phyloP scores from a whole-genome alignment of 2,329 filamentous ascomycete genomes.

The Penicillium sclerotigenum region DNA sequence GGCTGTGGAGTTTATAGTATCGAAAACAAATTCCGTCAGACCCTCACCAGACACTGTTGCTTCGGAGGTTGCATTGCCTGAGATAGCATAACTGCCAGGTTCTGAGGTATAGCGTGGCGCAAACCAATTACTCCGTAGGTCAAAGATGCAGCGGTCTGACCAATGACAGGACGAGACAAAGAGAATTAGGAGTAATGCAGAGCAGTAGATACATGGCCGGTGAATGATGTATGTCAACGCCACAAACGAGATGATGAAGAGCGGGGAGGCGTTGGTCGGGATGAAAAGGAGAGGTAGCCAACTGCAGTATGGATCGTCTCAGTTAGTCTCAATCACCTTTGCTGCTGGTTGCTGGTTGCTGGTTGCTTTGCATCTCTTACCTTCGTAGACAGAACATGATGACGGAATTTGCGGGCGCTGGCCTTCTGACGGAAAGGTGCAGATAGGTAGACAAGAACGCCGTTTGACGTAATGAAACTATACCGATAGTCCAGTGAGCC shows the following conservation, averaged over 20 bases:
- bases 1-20: conserved; percentile 66
- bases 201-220: conserved; percentile 96
- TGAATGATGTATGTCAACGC: conserved; percentile 94
- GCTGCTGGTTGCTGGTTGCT: neutral
- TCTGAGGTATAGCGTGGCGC: conserved; percentile 62
- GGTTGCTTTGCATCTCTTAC: conserved; percentile 39
- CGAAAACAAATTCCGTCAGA: conserved; percentile 39
- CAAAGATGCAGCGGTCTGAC: conserved; percentile 88
- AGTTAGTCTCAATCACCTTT: neutral
- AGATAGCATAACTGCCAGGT: conserved; percentile 17
- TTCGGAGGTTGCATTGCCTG: conserved; percentile 16
- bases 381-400: conserved; percentile 66
- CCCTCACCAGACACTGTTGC: conserved; percentile 30
- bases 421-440: neutral
- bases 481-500: neutral
- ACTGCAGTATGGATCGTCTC: conserved; percentile 44
- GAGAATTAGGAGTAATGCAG: conserved; percentile 88
- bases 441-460: neutral
- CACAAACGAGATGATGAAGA: conserved; percentile 86
- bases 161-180: conserved; percentile 89
- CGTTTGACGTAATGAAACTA: neutral
- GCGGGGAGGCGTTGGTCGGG: conserved; percentile 77
- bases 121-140: conserved; percentile 91
- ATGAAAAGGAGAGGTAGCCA: conserved; percentile 88
- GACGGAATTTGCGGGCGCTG: conserved; percentile 13